Evolutionary conservation across 2,329 filamentous ascomycete species (phyloP), one percentile per base, ranked within the genome.

Genomic region (Diaporthe sp.): DNA sequence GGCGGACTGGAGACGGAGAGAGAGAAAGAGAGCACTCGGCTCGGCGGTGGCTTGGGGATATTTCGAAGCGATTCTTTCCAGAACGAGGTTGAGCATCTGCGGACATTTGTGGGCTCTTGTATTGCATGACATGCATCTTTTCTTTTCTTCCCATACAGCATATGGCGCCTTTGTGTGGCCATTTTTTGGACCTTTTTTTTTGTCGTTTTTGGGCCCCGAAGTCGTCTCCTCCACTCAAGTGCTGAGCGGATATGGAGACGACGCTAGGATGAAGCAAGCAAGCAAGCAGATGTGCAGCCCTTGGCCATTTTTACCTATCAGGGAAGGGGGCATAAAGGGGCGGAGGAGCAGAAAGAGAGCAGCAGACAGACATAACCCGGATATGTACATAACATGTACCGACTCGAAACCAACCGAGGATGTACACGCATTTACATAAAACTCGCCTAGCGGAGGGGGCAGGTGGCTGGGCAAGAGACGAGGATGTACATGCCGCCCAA

Each of bases 1-100:
- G 72, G 57, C 57, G 57, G 17, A 39, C 46, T 42, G 58, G 58
- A 55, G 44, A 25, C 46, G 49, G 49, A 69, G 34, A 42, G 34
- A 55, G 17, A 65, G 46, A 28, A 25, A 51, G 34, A 42, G 59
- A 55, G 57, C 69, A 73, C 34, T 53, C 28, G 73, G 59, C 67
- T 69, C 65, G 22, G 49, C 39, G 51, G 44, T 46, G 73, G 75
- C 17, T 76, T 76, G 75, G 73, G 53, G 75, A 61, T 75, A n/a
- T 49, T 76, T 75, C n/a, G 51, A 53, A 65, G 69, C 55, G 34
- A 34, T 61, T 72, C 28, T 44, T 59, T 65, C 39, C 39, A 19
- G 53, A 42, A 37, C 17, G 25, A 31, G 34, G 57, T 51, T n/a
- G 34, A 46, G 39, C 65, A 69, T 55, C 34, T 69, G 34, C n/a